Evolutionary conservation across 2,329 filamentous ascomycete species (phyloP), one percentile per base, ranked within the genome.

Genomic region (Fusarium anguioides): DNA sequence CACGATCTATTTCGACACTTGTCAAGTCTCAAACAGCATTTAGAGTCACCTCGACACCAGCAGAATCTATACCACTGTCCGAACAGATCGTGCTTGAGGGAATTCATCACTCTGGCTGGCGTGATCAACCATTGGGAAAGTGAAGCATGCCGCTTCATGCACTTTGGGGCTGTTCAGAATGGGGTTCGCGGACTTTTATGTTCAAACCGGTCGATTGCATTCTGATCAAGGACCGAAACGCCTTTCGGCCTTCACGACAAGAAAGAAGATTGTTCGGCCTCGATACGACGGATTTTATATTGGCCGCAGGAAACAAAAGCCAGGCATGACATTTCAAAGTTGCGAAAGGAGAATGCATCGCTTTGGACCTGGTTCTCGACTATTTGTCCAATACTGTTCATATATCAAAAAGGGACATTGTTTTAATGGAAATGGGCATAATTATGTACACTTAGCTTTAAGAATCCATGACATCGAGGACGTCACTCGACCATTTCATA

Each of bases 31-130:
- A 84, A 85, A 45, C 76, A 81, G 51, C 87, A 91, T 66, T 72
- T 90, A 2, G 81, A 80, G 36, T 89, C 87, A 1, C 77, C 83
- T 0, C 75, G 46, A 11, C 73, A 83, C 52, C 76, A 78, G 46
- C 71, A 80, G 45, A 55, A 66, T 0, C 60, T 81, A 10, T 82
- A 83, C 45, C 78, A 81, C 55, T 84, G 81, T 44, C 80, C 78
- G 0, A 78, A 80, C 6, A 42, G 29, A 2, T 6, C 5, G 14
- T 83, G 81, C 54, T 23, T 56, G 2, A 66, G 41, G 15, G 75
- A 83, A 12, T 83, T 82, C 56, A 79, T 70, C 46, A 78, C 73
- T 2, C 62, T 84, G 8, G 80, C 79, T 2, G 76, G 65, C 2
- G 58, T 80, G 8, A 74, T 82, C 60, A 81, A 80, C 54, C 81